Base-by-base conservation (phyloP, 495 filamentous ascomycete genomes). In the Talaromyces trachyspermus region DNA sequence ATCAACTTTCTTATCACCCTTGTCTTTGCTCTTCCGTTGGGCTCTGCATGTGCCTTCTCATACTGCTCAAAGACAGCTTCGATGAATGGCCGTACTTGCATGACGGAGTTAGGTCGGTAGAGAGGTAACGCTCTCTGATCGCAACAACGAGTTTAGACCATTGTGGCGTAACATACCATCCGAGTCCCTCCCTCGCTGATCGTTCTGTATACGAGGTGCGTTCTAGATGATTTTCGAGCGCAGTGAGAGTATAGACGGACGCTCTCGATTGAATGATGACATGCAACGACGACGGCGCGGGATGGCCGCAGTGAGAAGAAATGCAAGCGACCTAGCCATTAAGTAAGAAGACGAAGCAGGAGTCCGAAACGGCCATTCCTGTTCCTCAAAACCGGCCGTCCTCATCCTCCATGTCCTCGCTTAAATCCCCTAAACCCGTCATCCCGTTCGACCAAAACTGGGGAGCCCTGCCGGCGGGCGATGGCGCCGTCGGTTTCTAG, bases 121-220 rank as follows among this genome's bases (percentile, higher is more conserved):
- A 14, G 19, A 46, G 29, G 14, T 17, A 46, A n/a, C 29, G 36
- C 12, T 37, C 43, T 15, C 29, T 35, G 6, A 46, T 35, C 14
- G 43, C 30, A 12, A 46, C 12, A 0, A 24, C 10, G 15, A 46
- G 15, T 2, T 19, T 11, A 3, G 43, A 30, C 43, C 43, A 46
- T 35, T 46, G 43, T 3, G 43, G 43, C 9, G 8, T 23, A n/a
- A 46, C 18, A 20, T 46, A 46, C 43, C 43, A 46, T n/a, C 43
- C 36, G 18, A 46, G 36, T 8, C 43, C 43, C 29, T 46, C 43
- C 5, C 43, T 8, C 43, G 43, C 9, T 36, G 29, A 37, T 46
- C 43, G 12, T 27, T 27, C 11, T 46, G 43, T 10, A 46, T 36
- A 12, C 43, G 43, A 17, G 29, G 29, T 7, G 24, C 24, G 12